Evolutionary conservation across 192 early-diverging fungal genomes (phyloP).

Genomic region (Backusella parvicylindrica): DNA sequence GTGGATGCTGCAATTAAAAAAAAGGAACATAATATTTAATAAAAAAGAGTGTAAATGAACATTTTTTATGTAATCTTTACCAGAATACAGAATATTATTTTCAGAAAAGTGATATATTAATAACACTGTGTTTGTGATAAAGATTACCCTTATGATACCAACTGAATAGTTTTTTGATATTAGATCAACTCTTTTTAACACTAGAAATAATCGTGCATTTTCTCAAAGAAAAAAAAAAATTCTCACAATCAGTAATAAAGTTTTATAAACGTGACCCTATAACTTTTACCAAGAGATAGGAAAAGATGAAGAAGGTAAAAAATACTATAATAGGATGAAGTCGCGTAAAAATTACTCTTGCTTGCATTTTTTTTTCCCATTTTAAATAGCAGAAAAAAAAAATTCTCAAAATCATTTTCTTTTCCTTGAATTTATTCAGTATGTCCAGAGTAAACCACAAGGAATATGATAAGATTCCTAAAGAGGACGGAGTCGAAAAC

Average conservation of each 20-base stretch:
- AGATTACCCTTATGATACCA: not conserved
- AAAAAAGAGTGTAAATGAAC: not conserved
- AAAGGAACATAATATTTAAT: not conserved
- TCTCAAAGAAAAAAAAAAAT: not conserved
- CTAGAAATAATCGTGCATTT: not conserved
- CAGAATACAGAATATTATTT: not conserved
- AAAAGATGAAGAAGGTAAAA: not conserved
- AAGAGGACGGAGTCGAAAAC: not conserved
- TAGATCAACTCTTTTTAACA: too few relatives aligned
- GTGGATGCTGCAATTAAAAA: not conserved
- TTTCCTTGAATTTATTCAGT: not conserved
- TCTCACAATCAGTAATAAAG: not conserved
- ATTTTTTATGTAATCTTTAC: not conserved
- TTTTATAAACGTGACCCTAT: not conserved
- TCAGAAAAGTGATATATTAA: not conserved
- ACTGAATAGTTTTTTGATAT: too few relatives aligned
- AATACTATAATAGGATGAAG: not conserved
- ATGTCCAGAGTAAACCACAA: not conserved
- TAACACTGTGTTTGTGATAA: not conserved
- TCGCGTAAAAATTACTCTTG: not conserved
- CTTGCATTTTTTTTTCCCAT: not conserved
- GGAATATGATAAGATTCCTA: not conserved
- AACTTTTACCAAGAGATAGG: not conserved
- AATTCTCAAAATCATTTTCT: not conserved
- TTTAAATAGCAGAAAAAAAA: not conserved